Evolutionary conservation across 2,329 filamentous ascomycete genomes (phyloP), one percentile per base, ranked within the genome.

Genomic region (Apiospora aurea): DNA sequence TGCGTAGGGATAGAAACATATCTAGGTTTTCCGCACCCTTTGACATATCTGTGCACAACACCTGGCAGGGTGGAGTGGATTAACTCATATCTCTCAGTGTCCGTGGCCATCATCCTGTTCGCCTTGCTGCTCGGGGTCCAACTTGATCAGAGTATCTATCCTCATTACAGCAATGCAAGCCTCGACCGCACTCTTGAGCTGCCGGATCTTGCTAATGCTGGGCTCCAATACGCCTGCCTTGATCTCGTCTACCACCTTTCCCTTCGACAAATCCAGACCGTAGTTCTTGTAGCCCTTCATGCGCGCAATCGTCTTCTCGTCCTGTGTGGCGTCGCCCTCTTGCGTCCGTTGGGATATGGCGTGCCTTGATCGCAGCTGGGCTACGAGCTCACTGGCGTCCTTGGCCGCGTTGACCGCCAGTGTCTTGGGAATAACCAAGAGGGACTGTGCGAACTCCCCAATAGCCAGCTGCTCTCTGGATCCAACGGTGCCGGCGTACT

Each of bases 221-320:
- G 96, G 96, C 87, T 99, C 96, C 80, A 99, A 84, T 74, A 99
- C 95, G 80, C 96, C 96, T 16, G 94, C 92, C 89, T 98, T 98
- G 79, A 99, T 87, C 85, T 94, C 92, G 83, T 99, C 96, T 71
- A 95, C 92, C 72, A 98, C 94, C 82, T 94, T 96, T 77, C 96
- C 96, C 82, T 93, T 95, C 72, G 87, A 87, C 78, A 99, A 87
- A 83, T 99, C 97, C 72, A 99, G 87, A 69, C 96, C 96, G 83
- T 99, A 99, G 88, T 99, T 99, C 86, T 96, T 96, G 88, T 98
- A 99, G 78, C 93, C 94, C 91, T 97, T 98, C 86, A 96, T 96
- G 83, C 94, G 94, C 68, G 95, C 94, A 72, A 96, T 88, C 70
- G 91, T 91, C 88, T 97, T 97, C 83, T 96, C 94, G 79, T 97